Percentiles rank a stretch among this genome's conserved stretches.
These are phyloP conservation scores for Aeschynomene evenia DNA, from an alignment of 306 rosid genomes.

Conservation along the genomic window DNA sequence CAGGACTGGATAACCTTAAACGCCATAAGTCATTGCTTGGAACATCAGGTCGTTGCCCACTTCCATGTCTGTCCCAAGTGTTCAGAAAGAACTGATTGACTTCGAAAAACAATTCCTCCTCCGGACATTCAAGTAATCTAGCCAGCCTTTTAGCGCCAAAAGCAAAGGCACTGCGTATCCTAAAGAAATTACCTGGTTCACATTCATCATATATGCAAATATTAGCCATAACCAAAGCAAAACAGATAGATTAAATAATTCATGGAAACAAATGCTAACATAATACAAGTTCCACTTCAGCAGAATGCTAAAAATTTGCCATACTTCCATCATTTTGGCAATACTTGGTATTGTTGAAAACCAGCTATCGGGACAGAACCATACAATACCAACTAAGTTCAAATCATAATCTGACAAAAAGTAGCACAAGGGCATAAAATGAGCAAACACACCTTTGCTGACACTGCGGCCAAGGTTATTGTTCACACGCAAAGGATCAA, in stretches of 20 bases:
- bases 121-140: constrained; percentile 83
- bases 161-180: constrained; percentile 98
- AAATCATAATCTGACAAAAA: not conserved
- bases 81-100: constrained; percentile 89
- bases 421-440: not conserved
- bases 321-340: not conserved
- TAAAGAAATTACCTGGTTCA: constrained; percentile 88
- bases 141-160: constrained; percentile 92
- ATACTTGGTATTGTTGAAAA: not conserved
- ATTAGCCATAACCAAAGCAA: constrained; percentile 11
- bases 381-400: not conserved
- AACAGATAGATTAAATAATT: not conserved
- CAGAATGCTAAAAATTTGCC: constrained; percentile 7
- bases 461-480: constrained; percentile 99
- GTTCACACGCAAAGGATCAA: constrained; percentile 94
- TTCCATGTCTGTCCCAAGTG: constrained; percentile 99
- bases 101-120: constrained; percentile 68
- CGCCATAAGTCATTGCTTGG: constrained; percentile 58
- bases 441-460: constrained; percentile 75
- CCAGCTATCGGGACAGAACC: constrained; percentile 14
- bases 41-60: constrained; percentile 96
- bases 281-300: constrained; percentile 7
- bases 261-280: not conserved
- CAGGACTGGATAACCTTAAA: constrained; percentile 53
- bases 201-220: constrained; percentile 13